These are phyloP conservation scores for Centrapalus pauciflorus DNA, from an alignment of 129 eudicot species.

Conservation along the genomic window DNA sequence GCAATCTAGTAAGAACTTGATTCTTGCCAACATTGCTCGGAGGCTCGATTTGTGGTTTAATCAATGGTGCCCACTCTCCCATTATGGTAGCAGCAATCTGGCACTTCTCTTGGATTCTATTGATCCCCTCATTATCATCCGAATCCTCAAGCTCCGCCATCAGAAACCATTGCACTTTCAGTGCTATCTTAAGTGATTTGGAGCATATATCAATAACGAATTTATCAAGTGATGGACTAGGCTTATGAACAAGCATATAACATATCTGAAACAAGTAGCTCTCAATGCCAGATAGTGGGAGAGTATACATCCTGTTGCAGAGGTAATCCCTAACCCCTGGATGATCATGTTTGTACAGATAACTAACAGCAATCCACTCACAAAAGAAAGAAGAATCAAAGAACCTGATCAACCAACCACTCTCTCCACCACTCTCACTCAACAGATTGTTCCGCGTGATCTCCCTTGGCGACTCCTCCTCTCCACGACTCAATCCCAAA, in stretches of 20 bases:
- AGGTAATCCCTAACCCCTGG: constrained; percentile 93
- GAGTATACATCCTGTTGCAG: constrained; percentile 95
- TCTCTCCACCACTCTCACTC: constrained; percentile 78
- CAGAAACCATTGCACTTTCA: constrained; percentile 94
- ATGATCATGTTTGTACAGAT: constrained; percentile 91
- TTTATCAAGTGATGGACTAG: constrained; percentile 89
- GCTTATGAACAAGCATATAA: constrained; percentile 92
- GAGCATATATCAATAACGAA: constrained; percentile 93
- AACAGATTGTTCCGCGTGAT: constrained; percentile 68
- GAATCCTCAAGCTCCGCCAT: constrained; percentile 98
- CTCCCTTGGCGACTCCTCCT: constrained; percentile 86
- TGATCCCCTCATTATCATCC: constrained; percentile 93
- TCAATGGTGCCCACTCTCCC: constrained; percentile 95
- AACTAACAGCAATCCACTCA: constrained; percentile 99
- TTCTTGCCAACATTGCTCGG: constrained; percentile 58
- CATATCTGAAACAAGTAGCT: constrained; percentile 98
- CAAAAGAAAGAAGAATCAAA: constrained; percentile 95
- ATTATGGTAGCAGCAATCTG: constrained; percentile 91
- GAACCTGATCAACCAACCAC: constrained; percentile 93
- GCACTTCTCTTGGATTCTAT: constrained; percentile 96
- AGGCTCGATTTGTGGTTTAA: constrained; percentile 52
- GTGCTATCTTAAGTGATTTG: constrained; percentile 72
- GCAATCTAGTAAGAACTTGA: constrained; percentile 67
- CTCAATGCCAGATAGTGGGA: constrained; percentile 90
- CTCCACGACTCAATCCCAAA: constrained; percentile 68